phyloP scores from a whole-genome alignment of 2,329 filamentous ascomycete genomes.

The Trichothecium roseum region DNA sequence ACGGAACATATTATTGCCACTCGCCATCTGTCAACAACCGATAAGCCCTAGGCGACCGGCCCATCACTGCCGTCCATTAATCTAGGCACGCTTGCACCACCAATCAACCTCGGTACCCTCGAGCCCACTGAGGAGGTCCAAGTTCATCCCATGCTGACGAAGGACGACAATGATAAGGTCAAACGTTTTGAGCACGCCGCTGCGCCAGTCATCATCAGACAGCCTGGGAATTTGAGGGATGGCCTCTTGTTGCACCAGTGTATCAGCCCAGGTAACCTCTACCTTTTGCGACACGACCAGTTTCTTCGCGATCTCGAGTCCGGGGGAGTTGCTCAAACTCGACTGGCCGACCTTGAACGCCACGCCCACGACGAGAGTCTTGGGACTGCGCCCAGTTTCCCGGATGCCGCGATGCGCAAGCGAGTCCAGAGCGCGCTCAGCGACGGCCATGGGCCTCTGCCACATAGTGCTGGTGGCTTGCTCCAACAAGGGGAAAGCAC shows the following conservation, averaged over 20 bases:
- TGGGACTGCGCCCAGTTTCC: conserved; percentile 9
- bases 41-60: no score
- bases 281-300: conserved; percentile 23
- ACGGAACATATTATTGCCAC: no score
- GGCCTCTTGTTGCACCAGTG: conserved; percentile 28
- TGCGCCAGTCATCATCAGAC: conserved; percentile 25
- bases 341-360: conserved; percentile 41
- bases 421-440: conserved; percentile 2
- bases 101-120: conserved; percentile 23
- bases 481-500: conserved; percentile 33
- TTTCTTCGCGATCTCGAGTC: conserved; percentile 28
- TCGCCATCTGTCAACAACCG: no score
- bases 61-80: no score
- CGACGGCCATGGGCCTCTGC: conserved; percentile 21
- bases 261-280: conserved; percentile 33
- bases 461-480: conserved; percentile 32
- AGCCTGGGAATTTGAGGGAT: conserved; percentile 29
- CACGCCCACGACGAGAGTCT: conserved; percentile 33
- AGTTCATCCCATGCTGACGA: conserved; percentile 30
- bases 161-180: conserved; percentile 33
- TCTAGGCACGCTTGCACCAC: conserved; percentile 18
- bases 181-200: conserved; percentile 24
- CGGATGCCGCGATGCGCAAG: background rate
- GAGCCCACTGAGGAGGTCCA: conserved; percentile 23
- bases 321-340: conserved; percentile 35